These are phyloP conservation scores for Microbotryum silenes-acaulis DNA, from an alignment of 1,284 basidiomycete species.

Conservation along the genomic window DNA sequence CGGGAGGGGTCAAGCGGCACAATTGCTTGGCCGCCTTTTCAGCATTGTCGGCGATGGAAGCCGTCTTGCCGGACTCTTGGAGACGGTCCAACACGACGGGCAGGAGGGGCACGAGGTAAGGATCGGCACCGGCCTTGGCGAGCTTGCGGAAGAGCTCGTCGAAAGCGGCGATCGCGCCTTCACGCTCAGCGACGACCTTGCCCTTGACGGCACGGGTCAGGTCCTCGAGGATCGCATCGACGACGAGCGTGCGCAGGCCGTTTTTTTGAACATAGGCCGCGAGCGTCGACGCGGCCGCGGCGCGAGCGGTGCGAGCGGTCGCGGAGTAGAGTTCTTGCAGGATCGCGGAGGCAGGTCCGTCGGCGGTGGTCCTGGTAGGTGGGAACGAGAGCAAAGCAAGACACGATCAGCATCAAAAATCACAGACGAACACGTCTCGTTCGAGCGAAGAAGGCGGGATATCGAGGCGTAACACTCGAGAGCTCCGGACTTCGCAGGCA, in stretches of 20 bases:
- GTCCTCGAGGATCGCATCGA: conserved; percentile 40
- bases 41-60: conserved; percentile 72
- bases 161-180: conserved; percentile 49
- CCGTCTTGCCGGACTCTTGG: conserved; percentile 72
- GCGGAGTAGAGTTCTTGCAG: conserved; percentile 35
- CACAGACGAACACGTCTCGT: too few relatives aligned
- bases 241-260: conserved; percentile 39
- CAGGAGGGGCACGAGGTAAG: conserved; percentile 73
- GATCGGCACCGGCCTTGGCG: conserved; percentile 62
- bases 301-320: conserved; percentile 29
- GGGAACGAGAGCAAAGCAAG: too few relatives aligned
- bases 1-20: conserved; percentile 74
- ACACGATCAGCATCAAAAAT: too few relatives aligned
- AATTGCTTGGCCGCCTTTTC: conserved; percentile 74
- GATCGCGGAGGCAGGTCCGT: conserved; percentile 33
- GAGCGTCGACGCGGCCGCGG: conserved; percentile 40
- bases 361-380: conserved; percentile 2
- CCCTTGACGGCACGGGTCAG: conserved; percentile 65
- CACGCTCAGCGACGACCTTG: conserved; percentile 85
- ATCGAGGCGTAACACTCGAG: too few relatives aligned
- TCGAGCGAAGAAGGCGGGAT: too few relatives aligned
- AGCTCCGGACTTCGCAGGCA: too few relatives aligned
- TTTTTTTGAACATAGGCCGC: conserved; percentile 40
- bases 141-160: conserved; percentile 53
- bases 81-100: conserved; percentile 74